A percentile compares a stretch with the other conserved stretches of the same genome.
These are phyloP conservation scores for Penicillium concentricum DNA, from an alignment of 2,329 filamentous ascomycete species.

Conservation along the genomic window DNA sequence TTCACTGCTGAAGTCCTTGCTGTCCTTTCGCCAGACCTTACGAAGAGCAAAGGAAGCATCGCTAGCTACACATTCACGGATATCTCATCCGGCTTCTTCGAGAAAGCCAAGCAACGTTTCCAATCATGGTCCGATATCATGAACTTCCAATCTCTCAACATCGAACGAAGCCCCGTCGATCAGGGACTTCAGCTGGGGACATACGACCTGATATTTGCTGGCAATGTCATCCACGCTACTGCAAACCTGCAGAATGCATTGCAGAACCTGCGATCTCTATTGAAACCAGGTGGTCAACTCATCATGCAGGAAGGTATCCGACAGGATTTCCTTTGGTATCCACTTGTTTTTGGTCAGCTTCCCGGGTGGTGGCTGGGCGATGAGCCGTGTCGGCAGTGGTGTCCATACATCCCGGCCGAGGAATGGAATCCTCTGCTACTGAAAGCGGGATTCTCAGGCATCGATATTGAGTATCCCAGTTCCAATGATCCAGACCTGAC, in stretches of 20 bases:
- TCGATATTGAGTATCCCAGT: slow-evolving; percentile 22
- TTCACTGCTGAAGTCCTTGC: slow-evolving; percentile 23
- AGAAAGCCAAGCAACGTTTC: slow-evolving; percentile 28
- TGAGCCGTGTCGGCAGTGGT: slow-evolving; percentile 20
- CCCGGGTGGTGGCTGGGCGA: slow-evolving; percentile 24
- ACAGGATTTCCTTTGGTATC: slow-evolving; percentile 25
- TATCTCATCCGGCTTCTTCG: slow-evolving; percentile 31
- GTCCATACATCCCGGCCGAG: slow-evolving; percentile 19
- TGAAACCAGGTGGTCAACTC: slow-evolving; percentile 21
- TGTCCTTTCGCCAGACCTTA: slow-evolving; percentile 14
- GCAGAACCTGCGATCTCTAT: slow-evolving; percentile 15
- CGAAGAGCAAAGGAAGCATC: slow-evolving; percentile 8
- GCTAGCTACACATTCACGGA: slow-evolving; percentile 32
- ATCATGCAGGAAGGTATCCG: slow-evolving; percentile 25
- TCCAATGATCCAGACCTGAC: slow-evolving; percentile 14
- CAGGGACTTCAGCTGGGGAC: slow-evolving; percentile 30
- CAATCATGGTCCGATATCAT: slow-evolving; percentile 24
- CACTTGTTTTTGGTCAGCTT: slow-evolving; percentile 22
- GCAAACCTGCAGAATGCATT: slow-evolving; percentile 10
- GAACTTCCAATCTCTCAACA: slow-evolving; percentile 30
- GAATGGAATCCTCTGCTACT: slow-evolving; percentile 17
- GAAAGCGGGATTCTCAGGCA: slow-evolving; percentile 19
- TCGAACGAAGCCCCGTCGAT: slow-evolving; percentile 23
- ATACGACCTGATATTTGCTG: slow-evolving; percentile 38
- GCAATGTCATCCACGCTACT: slow-evolving; percentile 37